Conservation (phyloP, 1,139 yeast species). For the Scheffersomyces titani region DNA sequence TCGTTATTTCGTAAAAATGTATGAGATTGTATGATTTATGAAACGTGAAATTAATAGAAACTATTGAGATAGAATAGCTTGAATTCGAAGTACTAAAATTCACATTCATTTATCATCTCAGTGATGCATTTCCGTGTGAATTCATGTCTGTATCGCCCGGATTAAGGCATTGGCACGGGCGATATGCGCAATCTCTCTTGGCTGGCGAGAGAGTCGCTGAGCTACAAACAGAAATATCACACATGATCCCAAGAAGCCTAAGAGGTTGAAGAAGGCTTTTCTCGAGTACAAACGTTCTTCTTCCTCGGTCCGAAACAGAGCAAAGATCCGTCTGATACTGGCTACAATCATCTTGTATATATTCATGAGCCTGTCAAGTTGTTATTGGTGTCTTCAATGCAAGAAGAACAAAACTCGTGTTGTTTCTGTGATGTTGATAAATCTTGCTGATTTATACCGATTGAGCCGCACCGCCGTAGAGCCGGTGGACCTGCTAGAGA, state of each 20-base stretch:
- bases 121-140: not conserved
- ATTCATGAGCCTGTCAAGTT: not conserved
- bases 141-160: conserved; percentile 15
- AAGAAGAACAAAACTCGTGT: not conserved
- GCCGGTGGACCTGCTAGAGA: too few species aligned
- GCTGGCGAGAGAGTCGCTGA: conserved; percentile 54
- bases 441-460: not conserved
- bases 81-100: not conserved
- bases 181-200: conserved; percentile 35
- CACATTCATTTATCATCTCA: not conserved
- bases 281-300: conserved; percentile 79
- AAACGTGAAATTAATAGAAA: too few species aligned
- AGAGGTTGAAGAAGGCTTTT: conserved; percentile 75
- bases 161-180: conserved; percentile 30
- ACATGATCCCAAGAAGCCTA: conserved; percentile 81
- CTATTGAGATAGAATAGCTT: not conserved
- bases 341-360: conserved; percentile 50
- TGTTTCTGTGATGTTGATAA: not conserved
- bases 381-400: not conserved
- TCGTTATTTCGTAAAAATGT: not conserved
- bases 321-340: conserved; percentile 73
- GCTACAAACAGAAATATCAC: conserved; percentile 81
- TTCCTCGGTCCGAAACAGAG: conserved; percentile 82
- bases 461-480: not conserved
- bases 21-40: not conserved